Evolutionary conservation across 495 filamentous ascomycete species (phyloP).

Genomic region (Aspergillus egyptiacus): DNA sequence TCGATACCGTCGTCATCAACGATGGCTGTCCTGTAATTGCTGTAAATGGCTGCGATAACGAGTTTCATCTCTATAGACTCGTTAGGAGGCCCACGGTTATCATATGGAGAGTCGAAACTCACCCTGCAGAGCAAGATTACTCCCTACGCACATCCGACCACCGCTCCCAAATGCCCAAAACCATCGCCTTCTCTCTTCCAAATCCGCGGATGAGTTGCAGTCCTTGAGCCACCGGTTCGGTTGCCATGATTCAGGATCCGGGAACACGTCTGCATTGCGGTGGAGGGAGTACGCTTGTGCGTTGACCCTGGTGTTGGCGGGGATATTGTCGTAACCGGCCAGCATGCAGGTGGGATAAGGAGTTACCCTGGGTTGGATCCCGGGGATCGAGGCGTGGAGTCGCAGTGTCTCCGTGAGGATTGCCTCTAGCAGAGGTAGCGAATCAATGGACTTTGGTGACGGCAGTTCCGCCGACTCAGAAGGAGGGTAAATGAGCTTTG

Average conservation of each 20-base stretch:
- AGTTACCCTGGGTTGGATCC: constrained; percentile 68
- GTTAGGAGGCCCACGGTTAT: constrained; percentile 1
- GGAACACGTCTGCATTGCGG: constrained; percentile 56
- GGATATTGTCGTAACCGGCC: constrained; percentile 49
- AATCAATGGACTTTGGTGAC: constrained; percentile 59
- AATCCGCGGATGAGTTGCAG: constrained; percentile 26
- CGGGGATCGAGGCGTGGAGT: constrained; percentile 67
- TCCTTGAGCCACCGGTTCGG: constrained; percentile 55
- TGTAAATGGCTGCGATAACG: constrained; percentile 52
- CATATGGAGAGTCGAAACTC: constrained; percentile 10
- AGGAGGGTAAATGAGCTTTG: constrained; percentile 25
- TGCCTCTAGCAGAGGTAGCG: constrained; percentile 67
- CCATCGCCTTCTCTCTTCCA: constrained; percentile 56
- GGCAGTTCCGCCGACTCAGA: constrained; percentile 32
- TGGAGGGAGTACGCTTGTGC: constrained; percentile 68
- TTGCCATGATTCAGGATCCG: constrained; percentile 55
- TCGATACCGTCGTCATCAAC: constrained; percentile 53
- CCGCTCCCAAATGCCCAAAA: constrained; percentile 87
- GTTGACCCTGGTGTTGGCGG: constrained; percentile 61
- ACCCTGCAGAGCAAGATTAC: constrained; percentile 76
- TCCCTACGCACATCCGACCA: constrained; percentile 79
- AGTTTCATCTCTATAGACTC: constrained; percentile 40
- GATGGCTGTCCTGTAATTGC: constrained; percentile 58
- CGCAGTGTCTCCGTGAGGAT: constrained; percentile 71
- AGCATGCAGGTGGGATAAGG: constrained; percentile 49